phyloP scores from a whole-genome alignment of 2,329 filamentous ascomycete species.

The Triangularia verruculosa region DNA sequence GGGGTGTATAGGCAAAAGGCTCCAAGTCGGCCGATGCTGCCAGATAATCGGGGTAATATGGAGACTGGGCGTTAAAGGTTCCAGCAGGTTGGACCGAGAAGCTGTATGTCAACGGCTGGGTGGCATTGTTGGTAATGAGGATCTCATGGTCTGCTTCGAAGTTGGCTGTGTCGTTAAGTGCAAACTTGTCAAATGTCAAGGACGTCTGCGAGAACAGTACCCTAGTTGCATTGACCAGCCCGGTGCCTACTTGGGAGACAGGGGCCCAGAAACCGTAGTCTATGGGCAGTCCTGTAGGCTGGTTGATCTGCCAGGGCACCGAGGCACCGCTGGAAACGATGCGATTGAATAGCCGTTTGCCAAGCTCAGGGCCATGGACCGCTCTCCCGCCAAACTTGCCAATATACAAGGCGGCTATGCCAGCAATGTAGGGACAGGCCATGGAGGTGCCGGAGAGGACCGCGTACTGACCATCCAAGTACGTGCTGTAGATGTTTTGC shows the following conservation, averaged over 20 bases:
- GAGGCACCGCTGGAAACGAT: slow-evolving; percentile 31
- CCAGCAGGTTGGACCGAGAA: slow-evolving; percentile 41
- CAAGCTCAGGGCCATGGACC: slow-evolving; percentile 34
- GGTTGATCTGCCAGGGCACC: slow-evolving; percentile 29
- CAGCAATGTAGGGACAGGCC: slow-evolving; percentile 53
- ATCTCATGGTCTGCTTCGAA: slow-evolving; percentile 31
- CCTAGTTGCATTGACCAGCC: slow-evolving; percentile 40
- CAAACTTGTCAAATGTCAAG: slow-evolving; percentile 36
- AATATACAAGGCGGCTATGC: slow-evolving; percentile 47
- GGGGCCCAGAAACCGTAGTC: slow-evolving; percentile 29
- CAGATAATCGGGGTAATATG: slow-evolving; percentile 5
- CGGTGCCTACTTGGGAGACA: slow-evolving; percentile 40
- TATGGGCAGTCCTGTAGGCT: slow-evolving; percentile 15
- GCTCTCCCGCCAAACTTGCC: slow-evolving; percentile 41
- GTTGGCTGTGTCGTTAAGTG: slow-evolving; percentile 42
- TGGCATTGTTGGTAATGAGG: slow-evolving; percentile 44
- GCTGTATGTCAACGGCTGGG: slow-evolving; percentile 39
- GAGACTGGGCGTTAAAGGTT: slow-evolving; percentile 37
- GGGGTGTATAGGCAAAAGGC: slow-evolving; percentile 12
- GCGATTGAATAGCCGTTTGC: slow-evolving; percentile 26
- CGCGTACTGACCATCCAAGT: slow-evolving; percentile 42
- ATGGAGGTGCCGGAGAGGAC: slow-evolving; percentile 54
- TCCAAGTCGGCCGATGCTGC: background rate
- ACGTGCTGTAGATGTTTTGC: slow-evolving; percentile 49
- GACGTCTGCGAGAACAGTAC: slow-evolving; percentile 35